Conservation (phyloP, 306 rosid species). For the Albizia julibrissin region DNA sequence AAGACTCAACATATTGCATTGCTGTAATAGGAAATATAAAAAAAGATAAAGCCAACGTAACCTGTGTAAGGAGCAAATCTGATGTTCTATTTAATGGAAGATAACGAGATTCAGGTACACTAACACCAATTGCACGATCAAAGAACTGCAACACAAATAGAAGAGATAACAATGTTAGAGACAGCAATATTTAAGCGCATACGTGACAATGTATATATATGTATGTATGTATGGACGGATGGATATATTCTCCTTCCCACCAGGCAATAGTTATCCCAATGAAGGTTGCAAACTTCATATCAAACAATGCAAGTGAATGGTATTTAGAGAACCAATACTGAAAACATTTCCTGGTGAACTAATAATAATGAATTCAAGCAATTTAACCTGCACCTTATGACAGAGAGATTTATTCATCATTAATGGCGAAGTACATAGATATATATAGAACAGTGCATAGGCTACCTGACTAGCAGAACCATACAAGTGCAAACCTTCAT, state of each 20-base stretch:
- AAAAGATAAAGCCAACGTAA: slow-evolving; percentile 29
- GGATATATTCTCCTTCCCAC: not conserved
- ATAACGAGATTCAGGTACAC: slow-evolving; percentile 58
- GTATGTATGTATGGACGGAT: not conserved
- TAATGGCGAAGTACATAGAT: not conserved
- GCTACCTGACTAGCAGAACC: not conserved
- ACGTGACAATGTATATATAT: not conserved
- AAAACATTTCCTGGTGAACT: not conserved
- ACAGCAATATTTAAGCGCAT: slow-evolving; percentile 10
- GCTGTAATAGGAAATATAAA: slow-evolving; percentile 10
- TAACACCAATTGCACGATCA: slow-evolving; percentile 53
- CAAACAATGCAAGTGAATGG: not conserved
- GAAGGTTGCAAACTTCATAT: slow-evolving; percentile 7
- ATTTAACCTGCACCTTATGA: not conserved
- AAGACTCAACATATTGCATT: not conserved
- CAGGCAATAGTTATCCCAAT: slow-evolving; percentile 15
- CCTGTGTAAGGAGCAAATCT: slow-evolving; percentile 68
- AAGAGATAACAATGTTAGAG: slow-evolving; percentile 19
- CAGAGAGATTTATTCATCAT: not conserved
- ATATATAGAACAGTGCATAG: not conserved
- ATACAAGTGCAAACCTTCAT: not conserved
- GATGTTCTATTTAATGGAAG: slow-evolving; percentile 60
- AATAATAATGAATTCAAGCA: slow-evolving; percentile 14
- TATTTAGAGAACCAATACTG: not conserved
- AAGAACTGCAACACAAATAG: slow-evolving; percentile 52